Evolutionary conservation across 2,329 filamentous ascomycete species (phyloP).

Genomic region (Rhynchosporium secalis): DNA sequence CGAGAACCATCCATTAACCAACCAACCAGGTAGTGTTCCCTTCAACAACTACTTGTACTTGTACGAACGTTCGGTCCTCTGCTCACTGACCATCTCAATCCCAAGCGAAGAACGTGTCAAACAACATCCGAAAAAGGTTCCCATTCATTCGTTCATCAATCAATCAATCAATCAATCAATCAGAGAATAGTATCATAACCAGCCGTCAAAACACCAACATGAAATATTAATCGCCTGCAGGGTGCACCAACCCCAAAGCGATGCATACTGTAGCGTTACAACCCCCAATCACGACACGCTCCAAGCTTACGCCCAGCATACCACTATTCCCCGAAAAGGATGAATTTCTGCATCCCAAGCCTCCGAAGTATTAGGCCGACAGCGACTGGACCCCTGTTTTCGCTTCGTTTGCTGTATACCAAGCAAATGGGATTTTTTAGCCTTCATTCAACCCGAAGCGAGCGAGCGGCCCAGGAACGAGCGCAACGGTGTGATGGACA

Average conservation of each 20-base stretch:
- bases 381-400: slow-evolving; percentile 10
- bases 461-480: background rate
- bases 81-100: too few species aligned
- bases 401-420: background rate
- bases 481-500: background rate
- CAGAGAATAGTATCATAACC: background rate
- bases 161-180: too few species aligned
- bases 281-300: background rate
- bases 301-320: slow-evolving; percentile 4
- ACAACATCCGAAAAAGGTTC: too few species aligned
- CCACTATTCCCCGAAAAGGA: slow-evolving; percentile 10
- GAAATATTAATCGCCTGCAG: slow-evolving; percentile 6
- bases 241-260: background rate
- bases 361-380: slow-evolving; percentile 9
- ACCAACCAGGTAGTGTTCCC: too few species aligned
- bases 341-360: background rate
- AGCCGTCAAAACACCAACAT: background rate
- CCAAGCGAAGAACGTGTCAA: too few species aligned
- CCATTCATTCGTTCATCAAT: background rate
- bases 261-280: slow-evolving; percentile 6
- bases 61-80: too few species aligned
- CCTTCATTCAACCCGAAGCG: background rate
- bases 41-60: too few species aligned
- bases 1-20: too few species aligned
- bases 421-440: background rate